These are phyloP conservation scores for Candida mesenterica DNA, from an alignment of 1,139 yeast species.

Conservation along the genomic window DNA sequence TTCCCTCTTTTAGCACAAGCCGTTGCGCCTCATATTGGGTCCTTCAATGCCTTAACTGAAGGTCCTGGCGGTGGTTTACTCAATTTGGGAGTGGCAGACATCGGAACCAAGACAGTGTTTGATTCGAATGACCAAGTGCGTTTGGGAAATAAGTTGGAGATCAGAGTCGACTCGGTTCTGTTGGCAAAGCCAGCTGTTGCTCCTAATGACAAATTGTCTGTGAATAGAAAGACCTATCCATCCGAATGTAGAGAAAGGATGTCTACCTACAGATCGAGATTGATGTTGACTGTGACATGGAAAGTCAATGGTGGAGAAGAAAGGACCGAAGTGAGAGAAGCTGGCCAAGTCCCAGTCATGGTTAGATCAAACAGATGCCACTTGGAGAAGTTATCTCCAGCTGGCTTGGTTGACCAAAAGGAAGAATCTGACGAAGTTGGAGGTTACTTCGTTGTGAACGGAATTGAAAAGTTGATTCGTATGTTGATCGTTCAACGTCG, in stretches of 20 bases:
- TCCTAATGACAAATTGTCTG: slow-evolving; percentile 70
- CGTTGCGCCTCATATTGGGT: slow-evolving; percentile 91
- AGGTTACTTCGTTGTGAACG: slow-evolving; percentile 94
- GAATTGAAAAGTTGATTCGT: slow-evolving; percentile 93
- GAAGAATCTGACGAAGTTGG: slow-evolving; percentile 97
- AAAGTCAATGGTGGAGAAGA: slow-evolving; percentile 84
- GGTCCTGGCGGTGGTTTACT: slow-evolving; percentile 83
- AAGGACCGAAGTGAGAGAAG: slow-evolving; percentile 79
- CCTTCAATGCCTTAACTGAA: slow-evolving; percentile 91
- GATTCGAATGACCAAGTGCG: slow-evolving; percentile 70
- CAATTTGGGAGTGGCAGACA: slow-evolving; percentile 83
- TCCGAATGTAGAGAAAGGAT: slow-evolving; percentile 89
- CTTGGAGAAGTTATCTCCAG: slow-evolving; percentile 77
- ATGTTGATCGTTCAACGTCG: slow-evolving; percentile 98
- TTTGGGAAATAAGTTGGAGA: slow-evolving; percentile 76
- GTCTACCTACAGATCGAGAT: slow-evolving; percentile 68
- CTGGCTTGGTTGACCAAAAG: slow-evolving; percentile 69
- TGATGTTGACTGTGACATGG: slow-evolving; percentile 79
- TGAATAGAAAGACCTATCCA: slow-evolving; percentile 83
- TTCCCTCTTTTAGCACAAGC: slow-evolving; percentile 85
- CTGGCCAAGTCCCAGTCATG: slow-evolving; percentile 92
- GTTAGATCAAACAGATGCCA: slow-evolving; percentile 88
- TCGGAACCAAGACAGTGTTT: slow-evolving; percentile 80
- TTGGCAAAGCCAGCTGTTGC: slow-evolving; percentile 80
- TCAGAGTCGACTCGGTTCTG: slow-evolving; percentile 84